These are phyloP conservation scores for Blastobotrys parvus DNA, from an alignment of 805 yeast genomes.

Conservation along the genomic window DNA sequence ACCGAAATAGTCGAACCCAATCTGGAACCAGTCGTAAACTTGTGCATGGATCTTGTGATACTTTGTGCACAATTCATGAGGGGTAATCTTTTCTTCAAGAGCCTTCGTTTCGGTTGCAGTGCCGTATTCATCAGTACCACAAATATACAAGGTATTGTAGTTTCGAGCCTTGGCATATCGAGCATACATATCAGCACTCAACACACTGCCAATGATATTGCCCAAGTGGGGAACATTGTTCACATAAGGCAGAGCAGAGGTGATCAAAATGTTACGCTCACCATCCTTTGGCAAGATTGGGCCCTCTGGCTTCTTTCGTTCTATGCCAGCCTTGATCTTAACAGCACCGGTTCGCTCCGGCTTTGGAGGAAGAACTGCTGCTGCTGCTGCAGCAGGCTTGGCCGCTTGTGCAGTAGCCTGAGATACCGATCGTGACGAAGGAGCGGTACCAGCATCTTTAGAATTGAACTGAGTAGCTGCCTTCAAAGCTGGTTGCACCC, in stretches of 20 bases:
- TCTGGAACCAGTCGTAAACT: slow-evolving; percentile 94
- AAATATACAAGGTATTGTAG: slow-evolving; percentile 74
- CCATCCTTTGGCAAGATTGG: slow-evolving; percentile 58
- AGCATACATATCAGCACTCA: slow-evolving; percentile 88
- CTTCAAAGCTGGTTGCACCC: slow-evolving; percentile 21
- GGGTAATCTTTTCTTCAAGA: slow-evolving; percentile 83
- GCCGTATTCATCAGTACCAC: slow-evolving; percentile 99
- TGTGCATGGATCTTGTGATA: slow-evolving; percentile 79
- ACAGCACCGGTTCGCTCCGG: slow-evolving; percentile 11
- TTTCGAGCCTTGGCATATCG: slow-evolving; percentile 85
- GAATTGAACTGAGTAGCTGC: background rate
- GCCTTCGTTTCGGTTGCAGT: slow-evolving; percentile 99
- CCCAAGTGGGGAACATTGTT: slow-evolving; percentile 98
- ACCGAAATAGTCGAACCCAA: slow-evolving; percentile 91
- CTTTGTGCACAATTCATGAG: slow-evolving; percentile 83
- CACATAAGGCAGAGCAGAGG: slow-evolving; percentile 96
- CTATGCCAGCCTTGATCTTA: slow-evolving; percentile 9
- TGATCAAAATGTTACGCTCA: slow-evolving; percentile 76
- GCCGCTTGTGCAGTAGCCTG: slow-evolving; percentile 8
- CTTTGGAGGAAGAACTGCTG: slow-evolving; percentile 28
- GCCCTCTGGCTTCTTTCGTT: slow-evolving; percentile 10
- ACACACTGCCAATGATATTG: slow-evolving; percentile 89
- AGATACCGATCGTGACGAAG: slow-evolving; percentile 11
- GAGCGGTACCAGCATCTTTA: slow-evolving; percentile 10
- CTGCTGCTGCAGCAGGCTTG: slow-evolving; percentile 16